Percentiles rank a stretch among this genome's conserved stretches.
phyloP scores from a whole-genome alignment of 495 filamentous ascomycete genomes.

The Clohesyomyces aquaticus region DNA sequence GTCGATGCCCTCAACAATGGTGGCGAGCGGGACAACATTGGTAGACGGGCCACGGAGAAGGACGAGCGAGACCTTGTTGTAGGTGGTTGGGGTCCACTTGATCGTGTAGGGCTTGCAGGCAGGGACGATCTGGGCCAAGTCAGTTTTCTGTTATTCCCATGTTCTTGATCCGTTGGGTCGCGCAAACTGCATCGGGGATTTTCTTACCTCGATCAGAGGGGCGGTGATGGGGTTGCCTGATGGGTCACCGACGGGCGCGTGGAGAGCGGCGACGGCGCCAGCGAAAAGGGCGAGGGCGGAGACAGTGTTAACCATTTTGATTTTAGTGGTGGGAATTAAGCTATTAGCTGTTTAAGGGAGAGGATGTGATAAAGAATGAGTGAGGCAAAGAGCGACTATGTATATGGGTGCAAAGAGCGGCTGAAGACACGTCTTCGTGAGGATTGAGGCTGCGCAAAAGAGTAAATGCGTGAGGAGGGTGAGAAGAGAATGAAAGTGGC shows the following conservation, averaged over 20 bases:
- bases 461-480: conserved; percentile 12
- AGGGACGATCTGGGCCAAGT: conserved; percentile 49
- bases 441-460: conserved; percentile 16
- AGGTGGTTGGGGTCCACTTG: conserved; percentile 60
- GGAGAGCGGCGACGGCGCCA: conserved; percentile 54
- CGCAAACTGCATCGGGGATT: not conserved
- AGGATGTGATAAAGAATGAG: conserved; percentile 12
- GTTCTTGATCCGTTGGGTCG: not conserved
- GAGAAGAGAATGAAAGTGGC: conserved; percentile 25
- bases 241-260: conserved; percentile 51
- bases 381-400: conserved; percentile 6
- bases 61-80: conserved; percentile 58
- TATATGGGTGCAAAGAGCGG: conserved; percentile 34
- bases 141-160: not conserved
- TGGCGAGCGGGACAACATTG: conserved; percentile 59
- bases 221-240: conserved; percentile 61
- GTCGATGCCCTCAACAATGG: conserved; percentile 58
- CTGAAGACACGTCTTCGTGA: conserved; percentile 39
- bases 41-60: conserved; percentile 64
- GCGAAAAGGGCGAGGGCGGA: conserved; percentile 51
- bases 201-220: conserved; percentile 54
- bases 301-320: conserved; percentile 49
- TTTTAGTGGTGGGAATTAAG: conserved; percentile 17
- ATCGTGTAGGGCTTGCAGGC: conserved; percentile 62
- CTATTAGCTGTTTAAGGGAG: conserved; percentile 28